These are phyloP conservation scores for Hypomontagnella monticulosa DNA, from an alignment of 495 filamentous ascomycete genomes.

Conservation along the genomic window DNA sequence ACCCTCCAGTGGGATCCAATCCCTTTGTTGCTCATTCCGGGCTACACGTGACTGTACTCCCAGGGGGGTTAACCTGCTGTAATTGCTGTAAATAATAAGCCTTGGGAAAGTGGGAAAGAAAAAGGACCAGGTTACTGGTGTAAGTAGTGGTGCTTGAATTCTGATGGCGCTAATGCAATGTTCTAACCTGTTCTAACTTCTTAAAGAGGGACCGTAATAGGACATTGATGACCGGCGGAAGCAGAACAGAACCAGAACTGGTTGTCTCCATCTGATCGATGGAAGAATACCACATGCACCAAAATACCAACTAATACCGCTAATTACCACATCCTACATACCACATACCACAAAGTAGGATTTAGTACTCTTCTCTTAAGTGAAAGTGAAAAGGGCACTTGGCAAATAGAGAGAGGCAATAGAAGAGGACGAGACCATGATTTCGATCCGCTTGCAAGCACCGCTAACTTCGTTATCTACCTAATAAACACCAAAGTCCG, in stretches of 20 bases:
- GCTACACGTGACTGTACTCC: constrained; percentile 21
- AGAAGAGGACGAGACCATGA: constrained; percentile 27
- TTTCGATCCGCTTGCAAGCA: constrained; percentile 22
- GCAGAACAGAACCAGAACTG: constrained; percentile 12
- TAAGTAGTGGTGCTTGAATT: constrained; percentile 19
- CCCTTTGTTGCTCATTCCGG: constrained; percentile 30
- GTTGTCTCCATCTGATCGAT: constrained; percentile 17
- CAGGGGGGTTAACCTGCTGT: constrained; percentile 15
- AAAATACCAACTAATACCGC: neutral
- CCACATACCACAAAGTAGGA: constrained; percentile 5
- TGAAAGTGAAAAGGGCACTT: neutral
- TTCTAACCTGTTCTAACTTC: constrained; percentile 5
- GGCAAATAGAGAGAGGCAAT: neutral
- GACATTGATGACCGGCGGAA: constrained; percentile 21
- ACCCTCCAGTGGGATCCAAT: constrained; percentile 20
- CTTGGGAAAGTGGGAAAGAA: constrained; percentile 14
- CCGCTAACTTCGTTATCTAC: constrained; percentile 38
- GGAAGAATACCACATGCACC: constrained; percentile 2
- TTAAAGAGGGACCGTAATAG: constrained; percentile 18
- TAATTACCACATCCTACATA: no score
- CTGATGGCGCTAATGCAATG: constrained; percentile 35
- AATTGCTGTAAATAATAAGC: constrained; percentile 29
- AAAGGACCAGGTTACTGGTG: neutral
- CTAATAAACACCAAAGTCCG: constrained; percentile 36
- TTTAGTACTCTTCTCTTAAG: constrained; percentile 4